Conservation (phyloP, 2,329 filamentous ascomycete genomes). For the Ophiognomonia clavigignenti-juglandacearum region DNA sequence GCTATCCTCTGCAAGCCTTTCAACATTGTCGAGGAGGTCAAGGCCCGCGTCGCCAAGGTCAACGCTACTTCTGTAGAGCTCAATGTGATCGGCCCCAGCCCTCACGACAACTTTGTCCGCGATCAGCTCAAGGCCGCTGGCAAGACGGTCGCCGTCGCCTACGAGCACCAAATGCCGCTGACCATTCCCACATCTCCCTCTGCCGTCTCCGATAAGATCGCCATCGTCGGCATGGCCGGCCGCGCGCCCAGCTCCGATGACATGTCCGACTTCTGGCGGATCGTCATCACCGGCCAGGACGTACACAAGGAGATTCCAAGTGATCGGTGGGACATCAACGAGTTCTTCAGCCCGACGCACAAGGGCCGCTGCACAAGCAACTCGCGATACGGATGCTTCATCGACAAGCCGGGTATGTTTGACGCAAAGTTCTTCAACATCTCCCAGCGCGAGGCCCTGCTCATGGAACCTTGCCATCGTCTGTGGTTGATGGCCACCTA, state of each 20-base stretch:
- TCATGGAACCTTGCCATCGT: constrained; percentile 36
- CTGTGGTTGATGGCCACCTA: constrained; percentile 35
- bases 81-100: constrained; percentile 7
- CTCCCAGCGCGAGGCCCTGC: constrained; percentile 28
- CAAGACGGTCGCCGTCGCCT: constrained; percentile 6
- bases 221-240: constrained; percentile 33
- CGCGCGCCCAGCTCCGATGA: constrained; percentile 26
- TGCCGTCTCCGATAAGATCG: constrained; percentile 22
- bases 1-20: constrained; percentile 9
- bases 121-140: constrained; percentile 9
- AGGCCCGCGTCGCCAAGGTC: background rate
- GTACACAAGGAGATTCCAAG: constrained; percentile 13
- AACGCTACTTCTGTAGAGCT: background rate
- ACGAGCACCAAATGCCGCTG: constrained; percentile 4
- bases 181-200: constrained; percentile 1
- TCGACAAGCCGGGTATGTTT: constrained; percentile 24
- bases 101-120: constrained; percentile 7
- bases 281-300: constrained; percentile 15
- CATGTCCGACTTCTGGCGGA: constrained; percentile 18
- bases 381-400: constrained; percentile 17
- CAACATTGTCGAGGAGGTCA: constrained; percentile 11
- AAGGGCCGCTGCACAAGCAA: constrained; percentile 11
- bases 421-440: constrained; percentile 38
- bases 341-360: constrained; percentile 10
- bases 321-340: constrained; percentile 13